Percentiles rank a stretch among this genome's conserved stretches.
Evolutionary conservation across 768 basidiomycete species (phyloP).

Genomic region (Lactifluus echinatus): DNA sequence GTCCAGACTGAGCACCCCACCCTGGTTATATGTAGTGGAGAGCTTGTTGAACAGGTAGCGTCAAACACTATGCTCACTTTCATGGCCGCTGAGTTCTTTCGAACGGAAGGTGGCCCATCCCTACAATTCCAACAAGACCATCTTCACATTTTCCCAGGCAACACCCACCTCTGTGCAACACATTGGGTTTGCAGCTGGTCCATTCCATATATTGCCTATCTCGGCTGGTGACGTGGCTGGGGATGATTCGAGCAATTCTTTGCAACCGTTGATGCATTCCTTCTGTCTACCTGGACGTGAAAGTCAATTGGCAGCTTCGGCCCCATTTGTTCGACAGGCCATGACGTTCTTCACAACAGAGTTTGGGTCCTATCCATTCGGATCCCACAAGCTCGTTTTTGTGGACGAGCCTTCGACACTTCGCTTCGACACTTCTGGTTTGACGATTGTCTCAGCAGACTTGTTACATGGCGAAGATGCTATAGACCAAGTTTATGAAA

Average conservation of each 20-base stretch:
- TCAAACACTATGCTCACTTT: not conserved
- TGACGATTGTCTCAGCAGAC: slow-evolving; percentile 73
- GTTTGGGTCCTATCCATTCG: slow-evolving; percentile 93
- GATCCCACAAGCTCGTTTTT: slow-evolving; percentile 89
- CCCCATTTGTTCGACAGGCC: slow-evolving; percentile 71
- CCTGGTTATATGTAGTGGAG: slow-evolving; percentile 88
- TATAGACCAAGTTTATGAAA: slow-evolving; percentile 90
- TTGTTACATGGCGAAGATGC: slow-evolving; percentile 80
- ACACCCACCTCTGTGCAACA: slow-evolving; percentile 92
- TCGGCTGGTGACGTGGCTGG: slow-evolving; percentile 52
- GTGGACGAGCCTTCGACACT: slow-evolving; percentile 81
- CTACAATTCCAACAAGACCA: slow-evolving; percentile 85
- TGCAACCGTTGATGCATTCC: slow-evolving; percentile 74
- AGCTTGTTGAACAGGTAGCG: slow-evolving; percentile 82
- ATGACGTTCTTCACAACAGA: slow-evolving; percentile 91
- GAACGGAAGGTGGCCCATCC: slow-evolving; percentile 76
- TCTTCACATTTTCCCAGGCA: slow-evolving; percentile 85
- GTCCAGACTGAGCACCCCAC: slow-evolving; percentile 60
- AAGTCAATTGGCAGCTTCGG: slow-evolving; percentile 56
- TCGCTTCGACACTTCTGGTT: slow-evolving; percentile 76
- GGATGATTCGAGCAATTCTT: slow-evolving; percentile 50
- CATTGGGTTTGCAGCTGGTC: slow-evolving; percentile 91
- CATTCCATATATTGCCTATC: slow-evolving; percentile 74
- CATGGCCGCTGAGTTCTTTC: slow-evolving; percentile 12
- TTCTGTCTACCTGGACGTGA: slow-evolving; percentile 92